These are phyloP conservation scores for Stromatinia cepivora DNA, from an alignment of 2,329 filamentous ascomycete species.

Conservation along the genomic window DNA sequence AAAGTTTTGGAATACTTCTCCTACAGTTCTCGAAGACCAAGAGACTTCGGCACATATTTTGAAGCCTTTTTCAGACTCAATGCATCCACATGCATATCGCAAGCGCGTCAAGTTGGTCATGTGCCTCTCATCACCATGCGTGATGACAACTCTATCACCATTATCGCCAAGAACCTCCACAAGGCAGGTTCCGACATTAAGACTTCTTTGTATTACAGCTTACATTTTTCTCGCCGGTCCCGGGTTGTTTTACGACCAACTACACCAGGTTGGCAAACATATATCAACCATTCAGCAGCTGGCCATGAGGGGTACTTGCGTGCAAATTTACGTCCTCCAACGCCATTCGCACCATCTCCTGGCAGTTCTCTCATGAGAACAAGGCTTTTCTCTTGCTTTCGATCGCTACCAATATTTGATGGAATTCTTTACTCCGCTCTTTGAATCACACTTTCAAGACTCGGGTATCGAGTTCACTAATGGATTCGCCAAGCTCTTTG, in stretches of 20 bases:
- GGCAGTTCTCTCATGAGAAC: neutral
- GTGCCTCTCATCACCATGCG: neutral
- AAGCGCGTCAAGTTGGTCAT: neutral
- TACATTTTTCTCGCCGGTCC: neutral
- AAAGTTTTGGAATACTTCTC: conserved; percentile 67
- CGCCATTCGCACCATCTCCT: neutral
- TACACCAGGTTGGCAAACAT: too few species aligned
- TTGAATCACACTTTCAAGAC: neutral
- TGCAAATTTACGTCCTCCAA: neutral
- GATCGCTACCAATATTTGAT: conserved; percentile 1
- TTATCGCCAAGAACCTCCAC: too few species aligned
- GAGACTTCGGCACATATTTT: too few species aligned
- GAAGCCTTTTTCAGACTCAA: too few species aligned
- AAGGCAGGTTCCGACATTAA: too few species aligned
- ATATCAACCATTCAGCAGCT: neutral
- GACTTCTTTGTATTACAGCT: neutral
- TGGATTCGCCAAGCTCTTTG: neutral
- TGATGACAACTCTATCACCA: neutral
- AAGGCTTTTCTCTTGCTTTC: neutral
- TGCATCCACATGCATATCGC: too few species aligned
- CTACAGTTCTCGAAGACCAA: conserved; percentile 50
- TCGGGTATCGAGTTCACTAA: neutral
- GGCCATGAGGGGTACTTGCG: neutral
- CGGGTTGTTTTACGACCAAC: too few species aligned
- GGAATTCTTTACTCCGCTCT: neutral